These are phyloP conservation scores for Pestalotiopsis sp. DNA, from an alignment of 2,329 filamentous ascomycete genomes.

Conservation along the genomic window DNA sequence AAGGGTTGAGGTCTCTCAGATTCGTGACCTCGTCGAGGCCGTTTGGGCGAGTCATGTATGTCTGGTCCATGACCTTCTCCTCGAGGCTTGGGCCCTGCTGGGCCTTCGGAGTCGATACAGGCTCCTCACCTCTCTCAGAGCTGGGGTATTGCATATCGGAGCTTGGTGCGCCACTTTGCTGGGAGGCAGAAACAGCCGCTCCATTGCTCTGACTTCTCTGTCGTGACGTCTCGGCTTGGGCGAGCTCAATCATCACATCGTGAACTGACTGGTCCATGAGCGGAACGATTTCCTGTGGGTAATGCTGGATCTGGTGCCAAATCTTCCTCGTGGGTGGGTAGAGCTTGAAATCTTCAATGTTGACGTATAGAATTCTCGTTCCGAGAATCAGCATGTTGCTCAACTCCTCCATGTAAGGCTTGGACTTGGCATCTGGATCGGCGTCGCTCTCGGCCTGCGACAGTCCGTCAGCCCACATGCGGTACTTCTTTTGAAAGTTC, in stretches of 20 bases:
- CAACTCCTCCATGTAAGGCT: conserved; percentile 81
- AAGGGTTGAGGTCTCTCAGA: conserved; percentile 89
- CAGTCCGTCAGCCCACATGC: conserved; percentile 86
- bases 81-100: conserved; percentile 63
- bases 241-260: conserved; percentile 89
- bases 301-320: conserved; percentile 92
- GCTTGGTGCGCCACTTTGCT: conserved; percentile 60
- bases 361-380: conserved; percentile 80
- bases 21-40: conserved; percentile 86
- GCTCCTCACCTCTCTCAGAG: conserved; percentile 68
- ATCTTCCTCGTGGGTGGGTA: conserved; percentile 92
- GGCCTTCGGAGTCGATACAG: conserved; percentile 39
- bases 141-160: conserved; percentile 77
- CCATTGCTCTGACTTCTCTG: conserved; percentile 48
- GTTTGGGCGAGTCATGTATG: conserved; percentile 86
- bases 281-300: conserved; percentile 93
- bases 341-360: conserved; percentile 84
- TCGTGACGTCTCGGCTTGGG: conserved; percentile 74
- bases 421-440: conserved; percentile 71
- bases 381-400: conserved; percentile 90
- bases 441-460: conserved; percentile 71
- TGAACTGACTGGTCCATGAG: conserved; percentile 95
- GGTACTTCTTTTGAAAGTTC: conserved; percentile 92
- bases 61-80: conserved; percentile 74
- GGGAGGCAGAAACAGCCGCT: conserved; percentile 46